Conservation (phyloP, 164 flowering plant species). For the Vitis amurensis region DNA sequence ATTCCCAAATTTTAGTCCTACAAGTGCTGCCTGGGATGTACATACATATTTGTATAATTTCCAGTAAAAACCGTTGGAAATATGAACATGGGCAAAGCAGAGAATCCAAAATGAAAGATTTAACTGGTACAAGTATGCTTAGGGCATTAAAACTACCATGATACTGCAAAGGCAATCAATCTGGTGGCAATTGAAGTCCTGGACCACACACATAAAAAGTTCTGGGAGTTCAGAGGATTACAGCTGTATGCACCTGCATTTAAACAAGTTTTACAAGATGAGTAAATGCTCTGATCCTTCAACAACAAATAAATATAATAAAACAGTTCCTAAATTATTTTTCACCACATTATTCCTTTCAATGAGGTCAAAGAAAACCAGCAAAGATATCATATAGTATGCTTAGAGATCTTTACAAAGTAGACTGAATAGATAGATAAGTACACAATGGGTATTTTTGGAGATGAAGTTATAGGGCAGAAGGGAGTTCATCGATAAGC, state of each 20-base stretch:
- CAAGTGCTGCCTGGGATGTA: too few relatives aligned
- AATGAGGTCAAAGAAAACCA: not conserved
- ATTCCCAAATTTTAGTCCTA: too few relatives aligned
- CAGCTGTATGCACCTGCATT: constrained; percentile 1
- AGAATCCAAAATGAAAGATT: too few relatives aligned
- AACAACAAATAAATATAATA: not conserved
- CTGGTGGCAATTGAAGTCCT: not conserved
- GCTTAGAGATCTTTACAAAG: not conserved
- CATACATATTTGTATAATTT: too few relatives aligned
- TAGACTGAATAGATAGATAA: not conserved
- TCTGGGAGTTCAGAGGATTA: not conserved
- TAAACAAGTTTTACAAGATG: not conserved
- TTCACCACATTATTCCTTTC: not conserved
- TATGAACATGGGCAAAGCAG: too few relatives aligned
- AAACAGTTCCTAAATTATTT: not conserved
- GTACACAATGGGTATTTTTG: not conserved
- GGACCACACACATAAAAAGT: not conserved
- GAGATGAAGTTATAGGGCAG: not conserved
- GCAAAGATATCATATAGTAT: not conserved
- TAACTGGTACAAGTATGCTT: not conserved
- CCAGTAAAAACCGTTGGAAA: too few relatives aligned
- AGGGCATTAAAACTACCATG: constrained; percentile 13
- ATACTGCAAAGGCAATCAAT: not conserved
- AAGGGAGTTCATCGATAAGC: not conserved
- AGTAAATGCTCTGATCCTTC: not conserved